Percentiles rank a stretch among this genome's conserved stretches.
phyloP scores from a whole-genome alignment of 2,329 filamentous ascomycete genomes.

The Botrytis byssoidea region DNA sequence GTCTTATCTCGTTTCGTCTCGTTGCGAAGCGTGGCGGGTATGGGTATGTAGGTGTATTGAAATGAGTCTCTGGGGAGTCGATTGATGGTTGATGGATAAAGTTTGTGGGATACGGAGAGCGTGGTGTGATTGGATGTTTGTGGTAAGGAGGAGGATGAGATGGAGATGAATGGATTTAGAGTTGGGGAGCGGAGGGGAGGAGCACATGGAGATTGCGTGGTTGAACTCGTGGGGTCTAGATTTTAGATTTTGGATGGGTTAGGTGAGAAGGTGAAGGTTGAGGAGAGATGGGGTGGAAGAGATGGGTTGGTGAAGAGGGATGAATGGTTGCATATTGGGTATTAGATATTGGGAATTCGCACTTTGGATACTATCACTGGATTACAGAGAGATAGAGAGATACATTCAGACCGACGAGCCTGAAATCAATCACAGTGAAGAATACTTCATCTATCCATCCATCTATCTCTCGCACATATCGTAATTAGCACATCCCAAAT shows the following conservation, averaged over 20 bases:
- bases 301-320: too few relatives aligned
- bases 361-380: too few relatives aligned
- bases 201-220: neutral
- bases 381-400: too few relatives aligned
- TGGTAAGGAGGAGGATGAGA: neutral
- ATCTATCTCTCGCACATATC: neutral
- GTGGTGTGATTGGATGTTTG: neutral
- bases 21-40: too few relatives aligned
- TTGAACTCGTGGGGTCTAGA: neutral
- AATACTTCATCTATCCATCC: neutral
- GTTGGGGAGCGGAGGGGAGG: neutral
- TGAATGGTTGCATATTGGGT: too few relatives aligned
- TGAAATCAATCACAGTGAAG: neutral
- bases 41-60: too few relatives aligned
- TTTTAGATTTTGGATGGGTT: neutral
- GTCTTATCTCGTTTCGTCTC: too few relatives aligned
- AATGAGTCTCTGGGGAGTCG: neutral
- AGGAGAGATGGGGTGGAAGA: too few relatives aligned
- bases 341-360: neutral
- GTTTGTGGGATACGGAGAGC: neutral
- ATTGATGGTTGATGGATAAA: neutral
- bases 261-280: too few relatives aligned
- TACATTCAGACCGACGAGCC: neutral
- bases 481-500: too few relatives aligned
- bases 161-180: neutral